Percentiles rank a stretch among this genome's conserved stretches.
Conservation (phyloP, 2,329 filamentous ascomycete species). For the Teratosphaeria pseudoeucalypti region DNA sequence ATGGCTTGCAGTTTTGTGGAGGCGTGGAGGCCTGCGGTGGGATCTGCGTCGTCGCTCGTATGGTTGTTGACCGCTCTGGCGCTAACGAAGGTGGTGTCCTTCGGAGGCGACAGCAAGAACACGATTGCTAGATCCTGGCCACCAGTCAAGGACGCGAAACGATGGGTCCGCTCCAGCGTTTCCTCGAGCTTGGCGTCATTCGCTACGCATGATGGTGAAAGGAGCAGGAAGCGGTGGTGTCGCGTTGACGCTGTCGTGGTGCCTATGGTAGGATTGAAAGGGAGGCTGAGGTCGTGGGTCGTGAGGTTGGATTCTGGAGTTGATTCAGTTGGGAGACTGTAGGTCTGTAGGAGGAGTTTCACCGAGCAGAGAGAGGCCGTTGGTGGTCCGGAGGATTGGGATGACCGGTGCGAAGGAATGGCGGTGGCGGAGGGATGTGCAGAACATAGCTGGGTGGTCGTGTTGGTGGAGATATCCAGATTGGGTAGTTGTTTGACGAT, state of each 20-base stretch:
- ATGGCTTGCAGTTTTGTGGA: constrained; percentile 20
- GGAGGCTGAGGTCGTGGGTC: constrained; percentile 28
- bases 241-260: constrained; percentile 1
- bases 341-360: neutral
- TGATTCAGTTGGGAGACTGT: neutral
- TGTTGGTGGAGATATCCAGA: neutral
- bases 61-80: constrained; percentile 2
- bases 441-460: constrained; percentile 26
- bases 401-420: constrained; percentile 29
- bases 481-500: neutral
- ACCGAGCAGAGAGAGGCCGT: constrained; percentile 24
- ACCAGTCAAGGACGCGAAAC: constrained; percentile 20
- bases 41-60: neutral
- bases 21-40: constrained; percentile 12
- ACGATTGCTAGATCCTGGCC: constrained; percentile 21
- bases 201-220: constrained; percentile 17
- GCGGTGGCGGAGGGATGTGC: constrained; percentile 29
- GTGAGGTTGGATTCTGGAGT: constrained; percentile 22
- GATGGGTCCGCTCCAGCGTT: constrained; percentile 23
- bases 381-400: constrained; percentile 18
- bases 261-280: constrained; percentile 8
- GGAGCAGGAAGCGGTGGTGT: constrained; percentile 22
- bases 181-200: constrained; percentile 7
- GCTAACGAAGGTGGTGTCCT: constrained; percentile 6
- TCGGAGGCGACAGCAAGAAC: constrained; percentile 18